Evolutionary conservation across 352 stramenopile species (phyloP), one percentile per base, ranked within the genome.

Genomic region (Thalassiosira exigua): DNA sequence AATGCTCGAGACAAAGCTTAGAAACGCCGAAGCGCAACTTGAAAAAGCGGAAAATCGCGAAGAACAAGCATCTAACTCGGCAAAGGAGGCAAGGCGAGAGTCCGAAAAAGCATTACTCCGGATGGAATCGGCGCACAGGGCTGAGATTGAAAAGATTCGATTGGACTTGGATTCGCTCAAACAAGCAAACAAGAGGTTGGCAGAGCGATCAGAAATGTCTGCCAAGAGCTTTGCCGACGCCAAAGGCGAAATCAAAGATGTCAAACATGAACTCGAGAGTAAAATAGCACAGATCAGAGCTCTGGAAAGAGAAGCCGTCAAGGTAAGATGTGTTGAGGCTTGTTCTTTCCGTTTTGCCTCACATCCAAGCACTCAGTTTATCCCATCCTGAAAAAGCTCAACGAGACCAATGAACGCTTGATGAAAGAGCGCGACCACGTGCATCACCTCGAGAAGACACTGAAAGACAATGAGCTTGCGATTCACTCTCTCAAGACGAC

Each of bases 1-100:
- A 59, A 62, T 77, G 22, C 54, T 77, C 19, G 60, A 81, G 68
- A 14, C 56, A n/a, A 76, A 78, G 32, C 60, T 81, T 17, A 14
- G 75, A 65, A 57, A 42, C 46, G n/a, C 36, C 24, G 17, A 66
- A 14, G 41, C 69, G 12, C 66, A 75, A 56, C 22, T 81, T 14
- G 30, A 52, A 12, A 65, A 62, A 26, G 33, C 59, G 4, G 68
- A 85, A 69, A n/a, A 67, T 4, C 58, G 70, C 11, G 77, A 85
- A 33, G 9, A 62, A 66, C 27, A 76, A 50, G 68, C 68, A 48
- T 46, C 44, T n/a, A 41, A 50, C 24, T 7, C 36, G 2, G 60
- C 65, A 22, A 36, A 73, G 24, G 59, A 73, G 39, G 24, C 70
- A 26, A 71, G 65, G 41, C 1, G 24, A 54, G 1, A 67, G 67